Evolutionary conservation across 805 yeast genomes (phyloP), one percentile per base, ranked within the genome.

Genomic region (Candida oleophila): DNA sequence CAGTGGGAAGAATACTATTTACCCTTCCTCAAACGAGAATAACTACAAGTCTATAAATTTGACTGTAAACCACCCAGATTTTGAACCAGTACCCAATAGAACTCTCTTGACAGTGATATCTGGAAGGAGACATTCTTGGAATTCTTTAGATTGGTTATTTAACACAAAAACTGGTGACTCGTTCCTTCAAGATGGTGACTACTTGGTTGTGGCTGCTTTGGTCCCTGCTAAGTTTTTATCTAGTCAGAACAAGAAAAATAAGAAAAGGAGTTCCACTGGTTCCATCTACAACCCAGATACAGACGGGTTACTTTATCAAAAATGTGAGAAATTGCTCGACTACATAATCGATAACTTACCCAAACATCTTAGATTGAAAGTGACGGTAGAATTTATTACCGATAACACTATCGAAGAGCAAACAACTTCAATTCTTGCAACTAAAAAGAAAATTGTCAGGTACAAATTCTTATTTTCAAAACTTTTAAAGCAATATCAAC

Each of bases 71-170:
- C 82, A 77, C 57, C 53, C 64, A 15, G 61, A 65, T 25, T 74
- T 60, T 54, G 51, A 50, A 46, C 16, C 30, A 3, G 32, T 45
- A 30, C 52, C 49, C 41, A 53, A 54, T 21, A 45, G 77, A 12
- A 71, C 76, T 9, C 49, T 73, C 19, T 59, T 73, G 19, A 61
- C 71, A 3, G 60, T 69, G 2, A 56, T 72, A 16, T 64, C 68
- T 9, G 77, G 77, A 5, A 59, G 76, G 47, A 62, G 59, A 41
- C 77, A 73, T 53, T 61, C 75, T n/a, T 72, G 77, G 77, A 70
- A 68, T 48, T 52, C 73, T 14, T 36, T 71, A 3, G 71, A 69
- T 48, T 72, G 74, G 74, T 55, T 73, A 40, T 55, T 68, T 34
- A 47, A 55, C 14, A 57, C 53, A 2, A 52, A 52, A 3, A 36